Evolutionary conservation across 2,329 filamentous ascomycete genomes (phyloP).

Genomic region (Fusarium illudens): DNA sequence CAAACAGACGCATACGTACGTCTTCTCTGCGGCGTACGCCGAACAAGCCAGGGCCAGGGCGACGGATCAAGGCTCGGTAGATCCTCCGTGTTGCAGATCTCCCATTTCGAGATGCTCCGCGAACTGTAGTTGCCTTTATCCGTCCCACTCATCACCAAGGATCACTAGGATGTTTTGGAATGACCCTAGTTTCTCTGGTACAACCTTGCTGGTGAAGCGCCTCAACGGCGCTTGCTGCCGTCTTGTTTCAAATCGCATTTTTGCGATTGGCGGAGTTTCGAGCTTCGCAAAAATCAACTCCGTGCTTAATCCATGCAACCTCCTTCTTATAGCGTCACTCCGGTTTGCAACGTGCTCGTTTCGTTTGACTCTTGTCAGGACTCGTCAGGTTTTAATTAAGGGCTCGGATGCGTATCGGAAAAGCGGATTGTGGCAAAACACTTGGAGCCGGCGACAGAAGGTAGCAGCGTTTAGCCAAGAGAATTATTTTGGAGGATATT

Average conservation of each 20-base stretch:
- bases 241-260: conserved; percentile 29
- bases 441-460: too few species aligned
- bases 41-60: not conserved
- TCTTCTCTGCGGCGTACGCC: not conserved
- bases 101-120: conserved; percentile 6
- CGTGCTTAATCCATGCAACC: not conserved
- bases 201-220: conserved; percentile 16
- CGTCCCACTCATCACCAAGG: conserved; percentile 1
- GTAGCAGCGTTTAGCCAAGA: too few species aligned
- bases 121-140: not conserved
- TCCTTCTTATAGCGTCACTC: not conserved
- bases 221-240: conserved; percentile 9
- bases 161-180: conserved; percentile 7
- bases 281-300: not conserved
- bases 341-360: conserved; percentile 13
- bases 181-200: not conserved
- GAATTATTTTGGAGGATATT: too few species aligned
- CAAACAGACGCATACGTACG: not conserved
- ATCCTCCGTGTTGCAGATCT: conserved; percentile 10
- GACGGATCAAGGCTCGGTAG: not conserved
- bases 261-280: conserved; percentile 26
- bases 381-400: conserved; percentile 9
- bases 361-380: conserved; percentile 7
- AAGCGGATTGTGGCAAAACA: too few species aligned
- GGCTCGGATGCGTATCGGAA: not conserved